Conservation (phyloP, 345 rosid genomes). For the Limnanthes douglasii region DNA sequence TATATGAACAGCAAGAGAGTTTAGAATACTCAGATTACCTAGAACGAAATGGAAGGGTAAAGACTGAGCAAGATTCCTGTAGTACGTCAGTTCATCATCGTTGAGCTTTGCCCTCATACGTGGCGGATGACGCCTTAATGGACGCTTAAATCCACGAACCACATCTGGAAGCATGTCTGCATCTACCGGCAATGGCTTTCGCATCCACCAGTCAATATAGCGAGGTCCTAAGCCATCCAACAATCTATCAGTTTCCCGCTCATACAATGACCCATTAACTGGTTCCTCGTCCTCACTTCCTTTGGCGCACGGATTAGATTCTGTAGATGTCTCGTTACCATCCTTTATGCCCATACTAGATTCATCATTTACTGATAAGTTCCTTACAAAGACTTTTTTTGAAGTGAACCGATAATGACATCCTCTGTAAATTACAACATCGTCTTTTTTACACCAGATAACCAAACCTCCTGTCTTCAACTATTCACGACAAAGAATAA, state of each 20-base stretch:
- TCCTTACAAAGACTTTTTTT: neutral
- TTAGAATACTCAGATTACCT: conserved; percentile 20
- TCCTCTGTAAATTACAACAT: conserved; percentile 46
- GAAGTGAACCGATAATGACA: conserved; percentile 9
- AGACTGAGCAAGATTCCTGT: conserved; percentile 60
- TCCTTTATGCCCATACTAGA: conserved; percentile 5
- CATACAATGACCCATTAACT: conserved; percentile 38
- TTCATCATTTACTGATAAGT: conserved; percentile 11
- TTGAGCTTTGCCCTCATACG: conserved; percentile 30
- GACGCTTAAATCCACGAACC: conserved; percentile 54
- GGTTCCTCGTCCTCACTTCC: conserved; percentile 7
- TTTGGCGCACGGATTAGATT: conserved; percentile 5
- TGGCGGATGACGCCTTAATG: conserved; percentile 52
- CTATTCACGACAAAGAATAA: conserved; percentile 20
- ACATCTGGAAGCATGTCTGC: conserved; percentile 66
- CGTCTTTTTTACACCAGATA: conserved; percentile 55
- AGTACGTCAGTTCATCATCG: conserved; percentile 47
- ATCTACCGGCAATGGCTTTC: conserved; percentile 78
- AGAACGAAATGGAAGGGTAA: conserved; percentile 79
- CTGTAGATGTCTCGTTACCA: conserved; percentile 6
- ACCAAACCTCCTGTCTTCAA: conserved; percentile 82
- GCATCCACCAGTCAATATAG: conserved; percentile 88
- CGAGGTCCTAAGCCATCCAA: conserved; percentile 81
- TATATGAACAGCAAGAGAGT: conserved; percentile 4
- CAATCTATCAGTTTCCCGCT: conserved; percentile 77